These are phyloP conservation scores for Sanghuangporus weigelae DNA, from an alignment of 1,284 basidiomycete genomes.

Conservation along the genomic window DNA sequence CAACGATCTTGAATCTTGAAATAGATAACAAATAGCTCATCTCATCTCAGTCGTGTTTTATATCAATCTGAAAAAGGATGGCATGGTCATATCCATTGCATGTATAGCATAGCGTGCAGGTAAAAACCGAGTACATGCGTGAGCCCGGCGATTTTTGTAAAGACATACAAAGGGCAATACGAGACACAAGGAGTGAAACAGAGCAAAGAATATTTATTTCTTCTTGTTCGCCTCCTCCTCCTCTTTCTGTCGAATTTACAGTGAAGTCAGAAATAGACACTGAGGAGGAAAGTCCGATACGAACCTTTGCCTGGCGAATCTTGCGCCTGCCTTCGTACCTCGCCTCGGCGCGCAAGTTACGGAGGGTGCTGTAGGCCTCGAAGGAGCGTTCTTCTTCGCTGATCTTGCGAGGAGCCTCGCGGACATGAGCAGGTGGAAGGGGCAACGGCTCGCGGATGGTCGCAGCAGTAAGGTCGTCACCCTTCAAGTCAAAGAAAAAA, in stretches of 20 bases:
- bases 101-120: slow-evolving; percentile 8
- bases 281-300: slow-evolving; percentile 26
- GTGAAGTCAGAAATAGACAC: slow-evolving; percentile 3
- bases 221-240: slow-evolving; percentile 92
- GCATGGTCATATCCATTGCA: slow-evolving; percentile 17
- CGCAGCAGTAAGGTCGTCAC: slow-evolving; percentile 78
- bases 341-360: slow-evolving; percentile 78
- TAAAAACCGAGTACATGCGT: slow-evolving; percentile 26
- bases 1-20: neutral
- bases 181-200: slow-evolving; percentile 26
- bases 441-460: slow-evolving; percentile 73
- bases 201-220: slow-evolving; percentile 51
- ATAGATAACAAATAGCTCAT: neutral
- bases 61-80: neutral
- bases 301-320: slow-evolving; percentile 71
- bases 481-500: slow-evolving; percentile 37
- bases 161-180: slow-evolving; percentile 25
- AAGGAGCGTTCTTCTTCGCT: slow-evolving; percentile 88
- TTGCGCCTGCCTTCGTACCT: slow-evolving; percentile 89
- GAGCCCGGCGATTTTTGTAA: slow-evolving; percentile 20
- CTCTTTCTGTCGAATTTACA: slow-evolving; percentile 56
- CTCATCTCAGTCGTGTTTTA: neutral
- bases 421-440: slow-evolving; percentile 61
- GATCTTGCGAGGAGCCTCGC: slow-evolving; percentile 91
- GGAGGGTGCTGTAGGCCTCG: slow-evolving; percentile 87